Base-by-base conservation (phyloP, 1,284 basidiomycete species). In the Rhizoctonia solani region DNA sequence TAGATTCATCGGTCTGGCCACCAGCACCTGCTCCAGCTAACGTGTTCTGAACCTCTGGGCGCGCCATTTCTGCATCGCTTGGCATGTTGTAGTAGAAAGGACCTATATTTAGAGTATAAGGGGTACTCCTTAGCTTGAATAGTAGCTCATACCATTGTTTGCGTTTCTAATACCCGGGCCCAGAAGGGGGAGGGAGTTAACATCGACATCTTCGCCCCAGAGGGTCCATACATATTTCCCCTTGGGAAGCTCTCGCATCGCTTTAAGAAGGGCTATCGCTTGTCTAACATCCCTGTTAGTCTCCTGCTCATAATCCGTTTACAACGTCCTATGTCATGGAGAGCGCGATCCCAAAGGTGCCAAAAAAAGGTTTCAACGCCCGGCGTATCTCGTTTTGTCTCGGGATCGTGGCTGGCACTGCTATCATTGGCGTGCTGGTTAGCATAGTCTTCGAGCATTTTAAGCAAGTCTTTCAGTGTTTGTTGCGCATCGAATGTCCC, bases 291-390 rank as follows among this genome's bases (percentile, higher is more conserved):
- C 9, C 21, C 19, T 19, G 16, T 30, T 11, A 63, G 30, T 23
- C 52, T 63, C 19, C 34, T 16, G 13, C 2, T 25, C 19, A 39
- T 13, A 13, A 5, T 14, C 14, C 23, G 29, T 4, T 63, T 49
- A 46, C 59, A 63, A 9, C 13, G n/a, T 9, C 30, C 30, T 6
- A 52, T 52, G 5, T 30, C 59, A 14, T 27, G 50, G 21, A 63
- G 27, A 19, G 46, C 23, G 25, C 11, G 19, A 34, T 63, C 59
- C 59, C 59, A 63, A 46, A 50, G 27, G 21, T 46, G 27, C 59
- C 59, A 63, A 52, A 34, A 50, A n/a, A 63, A 63, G 21, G 59
- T 63, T 23, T 63, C 59, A 37, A 39, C 59, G n/a, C 59, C 59
- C 21, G 59, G 59, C 14, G 59, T 63, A 19, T 63, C 59, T 6